Evolutionary conservation across 1,284 basidiomycete species (phyloP).

Genomic region (Porodaedalea pini): DNA sequence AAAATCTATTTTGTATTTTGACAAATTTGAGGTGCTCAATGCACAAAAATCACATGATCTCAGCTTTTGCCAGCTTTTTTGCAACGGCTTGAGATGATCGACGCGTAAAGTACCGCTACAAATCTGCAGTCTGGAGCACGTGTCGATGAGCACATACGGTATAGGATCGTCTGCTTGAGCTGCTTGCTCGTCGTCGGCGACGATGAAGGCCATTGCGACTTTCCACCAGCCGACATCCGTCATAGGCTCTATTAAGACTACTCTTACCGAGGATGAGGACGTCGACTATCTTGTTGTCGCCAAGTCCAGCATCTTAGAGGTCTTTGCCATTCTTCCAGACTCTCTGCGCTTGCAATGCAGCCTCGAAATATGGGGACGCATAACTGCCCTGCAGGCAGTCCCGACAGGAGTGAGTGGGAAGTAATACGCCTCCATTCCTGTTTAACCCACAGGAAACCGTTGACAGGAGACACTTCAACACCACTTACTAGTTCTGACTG

Average conservation of each 20-base stretch:
- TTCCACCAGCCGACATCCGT: conserved; percentile 67
- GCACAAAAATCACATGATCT: no score
- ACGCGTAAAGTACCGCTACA: background rate
- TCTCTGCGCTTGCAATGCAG: conserved; percentile 55
- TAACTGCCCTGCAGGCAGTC: conserved; percentile 52
- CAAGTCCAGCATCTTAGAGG: conserved; percentile 59
- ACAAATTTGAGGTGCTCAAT: no score
- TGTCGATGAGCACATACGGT: background rate
- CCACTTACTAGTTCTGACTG: conserved; percentile 60
- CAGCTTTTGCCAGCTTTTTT: no score
- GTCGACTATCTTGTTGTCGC: conserved; percentile 64
- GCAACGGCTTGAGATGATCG: background rate
- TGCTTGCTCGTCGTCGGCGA: background rate
- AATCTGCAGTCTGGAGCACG: background rate
- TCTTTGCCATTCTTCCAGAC: conserved; percentile 56
- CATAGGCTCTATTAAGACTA: conserved; percentile 57
- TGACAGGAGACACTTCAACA: conserved; percentile 43
- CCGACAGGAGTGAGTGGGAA: conserved; percentile 44
- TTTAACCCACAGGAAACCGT: conserved; percentile 8
- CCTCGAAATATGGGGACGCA: conserved; percentile 62
- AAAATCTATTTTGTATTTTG: no score
- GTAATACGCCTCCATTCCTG: background rate
- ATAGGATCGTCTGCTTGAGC: background rate
- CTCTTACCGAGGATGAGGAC: conserved; percentile 42
- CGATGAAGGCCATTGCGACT: conserved; percentile 67